A percentile compares a stretch with the other conserved stretches of the same genome.
Evolutionary conservation across 345 rosid genomes (phyloP).

Genomic region (Citrus sp.): DNA sequence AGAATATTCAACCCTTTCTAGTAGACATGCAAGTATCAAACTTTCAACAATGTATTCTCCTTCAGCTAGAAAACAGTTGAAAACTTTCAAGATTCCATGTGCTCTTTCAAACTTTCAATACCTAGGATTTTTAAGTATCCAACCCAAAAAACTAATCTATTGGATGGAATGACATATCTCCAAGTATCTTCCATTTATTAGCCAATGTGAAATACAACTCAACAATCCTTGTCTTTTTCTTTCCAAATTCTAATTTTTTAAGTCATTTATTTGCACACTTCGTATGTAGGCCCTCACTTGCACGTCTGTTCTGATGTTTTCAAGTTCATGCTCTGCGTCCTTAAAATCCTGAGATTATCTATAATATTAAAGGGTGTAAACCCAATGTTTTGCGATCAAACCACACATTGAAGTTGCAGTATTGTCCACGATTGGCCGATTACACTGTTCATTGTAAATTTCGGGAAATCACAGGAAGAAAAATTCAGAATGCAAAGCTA

Average conservation of each 20-base stretch:
- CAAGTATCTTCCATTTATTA: no score
- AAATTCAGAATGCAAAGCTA: no score
- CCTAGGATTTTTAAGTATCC: no score
- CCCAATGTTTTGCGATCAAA: no score
- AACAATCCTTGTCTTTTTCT: background rate
- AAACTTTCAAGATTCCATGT: background rate
- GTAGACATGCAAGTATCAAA: slow-evolving; percentile 15
- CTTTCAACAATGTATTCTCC: background rate
- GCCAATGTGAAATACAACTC: no score
- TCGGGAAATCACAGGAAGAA: no score
- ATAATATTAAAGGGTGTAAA: background rate
- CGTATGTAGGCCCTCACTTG: background rate
- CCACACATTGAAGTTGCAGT: no score
- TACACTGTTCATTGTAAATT: no score
- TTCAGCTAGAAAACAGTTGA: background rate
- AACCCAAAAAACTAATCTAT: no score
- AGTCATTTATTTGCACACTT: background rate
- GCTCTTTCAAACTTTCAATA: background rate
- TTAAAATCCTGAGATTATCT: background rate
- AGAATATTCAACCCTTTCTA: slow-evolving; percentile 2
- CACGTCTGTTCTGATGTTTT: background rate
- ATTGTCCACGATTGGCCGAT: no score
- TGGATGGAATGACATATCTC: no score
- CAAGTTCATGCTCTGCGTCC: background rate
- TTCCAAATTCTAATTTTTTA: background rate